Percentiles rank a stretch among this genome's conserved stretches.
Evolutionary conservation across 1,284 basidiomycete species (phyloP).

Genomic region (Cutaneotrichosporon arboriforme): DNA sequence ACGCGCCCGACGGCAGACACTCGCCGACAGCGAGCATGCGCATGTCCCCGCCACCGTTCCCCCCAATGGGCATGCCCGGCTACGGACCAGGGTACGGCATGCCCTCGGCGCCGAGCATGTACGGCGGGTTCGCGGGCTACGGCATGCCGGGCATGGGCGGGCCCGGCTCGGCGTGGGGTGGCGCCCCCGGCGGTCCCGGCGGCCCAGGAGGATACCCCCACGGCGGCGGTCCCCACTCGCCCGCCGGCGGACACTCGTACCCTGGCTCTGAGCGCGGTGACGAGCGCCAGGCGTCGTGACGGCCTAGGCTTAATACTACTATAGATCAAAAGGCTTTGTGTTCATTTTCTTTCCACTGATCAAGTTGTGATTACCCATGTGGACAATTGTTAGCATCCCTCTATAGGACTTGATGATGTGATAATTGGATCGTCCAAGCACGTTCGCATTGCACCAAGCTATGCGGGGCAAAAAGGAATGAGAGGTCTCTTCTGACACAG

Average conservation of each 20-base stretch:
- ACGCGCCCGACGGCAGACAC: slow-evolving; percentile 15
- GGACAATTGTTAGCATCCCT: too few species aligned
- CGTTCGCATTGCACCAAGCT: too few species aligned
- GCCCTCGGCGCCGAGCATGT: slow-evolving; percentile 15
- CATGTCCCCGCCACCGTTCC: slow-evolving; percentile 5
- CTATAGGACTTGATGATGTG: too few species aligned
- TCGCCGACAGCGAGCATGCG: slow-evolving; percentile 19
- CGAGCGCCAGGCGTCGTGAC: slow-evolving; percentile 11
- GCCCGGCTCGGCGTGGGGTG: slow-evolving; percentile 1
- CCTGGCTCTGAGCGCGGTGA: slow-evolving; percentile 10
- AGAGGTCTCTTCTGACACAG: too few species aligned
- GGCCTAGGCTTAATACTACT: too few species aligned
- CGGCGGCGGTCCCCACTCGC: background rate
- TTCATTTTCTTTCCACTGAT: too few species aligned
- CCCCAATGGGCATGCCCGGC: slow-evolving; percentile 1
- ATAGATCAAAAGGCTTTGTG: too few species aligned
- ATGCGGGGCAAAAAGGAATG: too few species aligned
- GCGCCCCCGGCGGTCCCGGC: background rate
- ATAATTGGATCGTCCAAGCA: too few species aligned
- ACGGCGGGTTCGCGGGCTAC: slow-evolving; percentile 10
- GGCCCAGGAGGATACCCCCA: slow-evolving; percentile 1
- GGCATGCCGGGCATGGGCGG: slow-evolving; percentile 9
- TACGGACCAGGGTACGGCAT: background rate
- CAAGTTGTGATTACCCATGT: too few species aligned
- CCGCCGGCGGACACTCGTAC: background rate